Base-by-base conservation (phyloP, 1,139 yeast genomes). In the Lodderomyces parapsilosis region DNA sequence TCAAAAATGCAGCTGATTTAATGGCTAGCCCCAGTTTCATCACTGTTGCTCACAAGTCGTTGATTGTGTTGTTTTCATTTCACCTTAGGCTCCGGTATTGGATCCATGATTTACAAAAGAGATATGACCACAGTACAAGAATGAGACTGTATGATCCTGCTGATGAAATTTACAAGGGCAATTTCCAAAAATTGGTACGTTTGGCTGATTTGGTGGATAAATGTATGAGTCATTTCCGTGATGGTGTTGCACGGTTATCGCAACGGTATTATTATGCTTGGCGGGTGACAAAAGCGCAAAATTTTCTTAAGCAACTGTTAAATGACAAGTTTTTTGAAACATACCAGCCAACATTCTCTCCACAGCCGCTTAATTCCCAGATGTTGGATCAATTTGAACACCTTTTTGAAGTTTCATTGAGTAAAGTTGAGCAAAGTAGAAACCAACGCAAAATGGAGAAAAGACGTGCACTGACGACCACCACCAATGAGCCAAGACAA, bases 231-330 rank as follows among this genome's bases (percentile, higher is more conserved):
- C 52, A 55, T 19, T 56, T 55, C 24, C 47, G 60, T 24, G 55
- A 53, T 14, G 41, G 49, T 2, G 47, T 54, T 31, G 51, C 51
- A 2, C 49, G 48, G 33, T 47, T 65, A 39, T 60, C 67, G 32
- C 59, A 59, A 35, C 50, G 71, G 31, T 68, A 69, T 48, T 70
- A 65, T 49, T 65, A 65, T 47, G 68, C 74, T 1, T 68, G 74
- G 65, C 57, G 68, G 49, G 56, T 67, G 8, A 53, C 62, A 4
- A 67, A 68, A 45, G 65, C 66, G 1, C 63, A 62, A 25, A 51
- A 59, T 4, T 65, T 62, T 36, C 44, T 66, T 25, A 43, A 58
- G 39, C 56, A 55, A 14, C 45, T 60, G 2, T 43, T 64, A 4
- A 53, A 59, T 11, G 57, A 64, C 27, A 32, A 54, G 20, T 47